Evolutionary conservation across 2,329 filamentous ascomycete genomes (phyloP).

Genomic region (Aspergillus sp.): DNA sequence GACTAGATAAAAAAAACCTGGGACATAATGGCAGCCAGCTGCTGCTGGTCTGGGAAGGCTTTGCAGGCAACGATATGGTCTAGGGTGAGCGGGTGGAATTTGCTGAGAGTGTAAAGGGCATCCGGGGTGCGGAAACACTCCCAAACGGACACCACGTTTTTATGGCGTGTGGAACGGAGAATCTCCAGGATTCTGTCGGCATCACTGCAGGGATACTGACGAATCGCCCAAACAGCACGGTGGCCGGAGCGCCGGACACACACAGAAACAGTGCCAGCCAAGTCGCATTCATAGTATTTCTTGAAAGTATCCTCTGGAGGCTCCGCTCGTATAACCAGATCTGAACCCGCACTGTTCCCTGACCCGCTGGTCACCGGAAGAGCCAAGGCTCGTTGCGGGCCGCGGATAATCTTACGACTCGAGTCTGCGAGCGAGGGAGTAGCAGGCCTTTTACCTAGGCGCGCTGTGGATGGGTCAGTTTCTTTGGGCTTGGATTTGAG

Average conservation of each 20-base stretch:
- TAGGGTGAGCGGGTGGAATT: constrained; percentile 19
- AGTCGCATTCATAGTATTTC: constrained; percentile 23
- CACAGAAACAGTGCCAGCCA: constrained; percentile 20
- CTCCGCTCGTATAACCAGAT: constrained; percentile 17
- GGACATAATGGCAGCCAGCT: constrained; percentile 24
- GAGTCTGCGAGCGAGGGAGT: not conserved
- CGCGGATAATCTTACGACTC: not conserved
- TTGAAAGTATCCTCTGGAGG: constrained; percentile 27
- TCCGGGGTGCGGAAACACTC: constrained; percentile 16
- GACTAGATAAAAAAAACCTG: constrained; percentile 17
- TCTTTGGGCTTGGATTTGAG: not conserved
- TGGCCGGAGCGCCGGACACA: constrained; percentile 9
- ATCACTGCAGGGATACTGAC: not conserved
- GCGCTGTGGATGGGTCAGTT: not conserved
- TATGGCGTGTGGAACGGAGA: constrained; percentile 5
- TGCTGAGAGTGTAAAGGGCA: constrained; percentile 13
- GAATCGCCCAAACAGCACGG: constrained; percentile 8
- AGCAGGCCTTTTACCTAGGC: not conserved
- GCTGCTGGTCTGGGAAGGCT: constrained; percentile 18
- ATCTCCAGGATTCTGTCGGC: not conserved
- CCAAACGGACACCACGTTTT: constrained; percentile 12
- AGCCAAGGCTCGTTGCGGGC: not conserved
- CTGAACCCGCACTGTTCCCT: constrained; percentile 5
- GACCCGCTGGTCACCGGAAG: constrained; percentile 9
- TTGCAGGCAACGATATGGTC: constrained; percentile 20